Evolutionary conservation across 2,329 filamentous ascomycete species (phyloP).

Genomic region (Tolypocladium ophioglossoides): DNA sequence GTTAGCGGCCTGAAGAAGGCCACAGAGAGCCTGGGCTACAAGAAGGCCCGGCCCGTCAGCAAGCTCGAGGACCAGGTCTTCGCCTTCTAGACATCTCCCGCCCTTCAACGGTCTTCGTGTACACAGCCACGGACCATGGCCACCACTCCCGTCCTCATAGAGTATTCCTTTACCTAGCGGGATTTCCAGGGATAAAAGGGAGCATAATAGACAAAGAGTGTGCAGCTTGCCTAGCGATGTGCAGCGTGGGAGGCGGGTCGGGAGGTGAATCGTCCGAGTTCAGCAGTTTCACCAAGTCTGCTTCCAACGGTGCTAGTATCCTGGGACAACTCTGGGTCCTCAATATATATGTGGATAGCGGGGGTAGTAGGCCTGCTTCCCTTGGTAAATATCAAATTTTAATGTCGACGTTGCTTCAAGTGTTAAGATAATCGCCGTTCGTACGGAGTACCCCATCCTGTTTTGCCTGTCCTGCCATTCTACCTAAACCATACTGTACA

Average conservation of each 20-base stretch:
- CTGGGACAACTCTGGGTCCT: background rate
- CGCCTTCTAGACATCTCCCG: slow-evolving; percentile 50
- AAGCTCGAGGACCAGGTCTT: slow-evolving; percentile 98
- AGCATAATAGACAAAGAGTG: background rate
- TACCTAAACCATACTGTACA: background rate
- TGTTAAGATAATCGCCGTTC: background rate
- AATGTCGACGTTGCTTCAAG: background rate
- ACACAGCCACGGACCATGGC: background rate
- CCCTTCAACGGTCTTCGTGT: background rate
- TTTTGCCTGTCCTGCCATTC: background rate
- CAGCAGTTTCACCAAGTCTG: too few relatives aligned
- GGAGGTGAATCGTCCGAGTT: background rate
- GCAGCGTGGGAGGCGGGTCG: background rate
- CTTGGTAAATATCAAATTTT: background rate
- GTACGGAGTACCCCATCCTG: background rate
- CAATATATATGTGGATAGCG: background rate
- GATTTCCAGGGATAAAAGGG: background rate
- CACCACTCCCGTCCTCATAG: background rate
- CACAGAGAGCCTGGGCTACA: slow-evolving; percentile 76
- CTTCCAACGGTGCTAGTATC: background rate
- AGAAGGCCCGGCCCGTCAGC: slow-evolving; percentile 89
- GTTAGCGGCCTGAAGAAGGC: slow-evolving; percentile 95
- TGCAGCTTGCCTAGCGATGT: background rate
- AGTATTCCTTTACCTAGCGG: background rate
- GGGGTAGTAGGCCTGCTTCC: background rate